Evolutionary conservation across 2,329 filamentous ascomycete genomes (phyloP), one percentile per base, ranked within the genome.

Genomic region (Tolypocladium tropicale): DNA sequence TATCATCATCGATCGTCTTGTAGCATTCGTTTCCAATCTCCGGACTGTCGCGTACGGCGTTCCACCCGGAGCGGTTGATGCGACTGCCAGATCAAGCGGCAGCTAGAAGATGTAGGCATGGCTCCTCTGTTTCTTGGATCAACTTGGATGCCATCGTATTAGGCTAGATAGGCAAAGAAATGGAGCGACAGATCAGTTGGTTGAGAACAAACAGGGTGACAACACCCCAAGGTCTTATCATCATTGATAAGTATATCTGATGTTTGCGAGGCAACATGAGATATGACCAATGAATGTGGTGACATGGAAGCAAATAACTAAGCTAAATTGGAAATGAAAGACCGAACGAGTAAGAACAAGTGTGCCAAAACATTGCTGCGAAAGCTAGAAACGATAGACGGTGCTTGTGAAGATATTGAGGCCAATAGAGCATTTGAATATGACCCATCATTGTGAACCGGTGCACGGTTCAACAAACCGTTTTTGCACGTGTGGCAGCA

Each of bases 1-100:
- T 60, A 56, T 68, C 61, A 6, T 64, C 64, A 36, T 69, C 68
- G 36, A 37, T 64, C 25, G 63, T 64, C 21, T 65, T 67, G 21
- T n/a, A 52, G 39, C 66, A 64, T 53, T 68, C 63, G 41, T 65
- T 62, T 28, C 65, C 66, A 1, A 61, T 39, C 54, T 69, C 55
- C 36, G 50, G 56, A 28, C 64, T 67, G 57, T 69, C 66, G 48
- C 67, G 66, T 3, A 63, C 62, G 11, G 63, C 67, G 1, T 54
- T 64, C 67, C 67, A 70, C 7, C 57, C 59, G 1, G 53, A 23
- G 10, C 56, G 43, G 39, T 46, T 43, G 32, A 63, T 41, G 12
- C 46, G 25, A 7, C 51, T 50, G 18, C 59, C 61, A 16, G 56
- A 16, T 21, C 4, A 18, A 39, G 37, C 37, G 37, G 37, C 37